A percentile compares a stretch with the other conserved stretches of the same genome.
Evolutionary conservation across 1,139 yeast species (phyloP).

Genomic region (Trichomonascaceae sp.): DNA sequence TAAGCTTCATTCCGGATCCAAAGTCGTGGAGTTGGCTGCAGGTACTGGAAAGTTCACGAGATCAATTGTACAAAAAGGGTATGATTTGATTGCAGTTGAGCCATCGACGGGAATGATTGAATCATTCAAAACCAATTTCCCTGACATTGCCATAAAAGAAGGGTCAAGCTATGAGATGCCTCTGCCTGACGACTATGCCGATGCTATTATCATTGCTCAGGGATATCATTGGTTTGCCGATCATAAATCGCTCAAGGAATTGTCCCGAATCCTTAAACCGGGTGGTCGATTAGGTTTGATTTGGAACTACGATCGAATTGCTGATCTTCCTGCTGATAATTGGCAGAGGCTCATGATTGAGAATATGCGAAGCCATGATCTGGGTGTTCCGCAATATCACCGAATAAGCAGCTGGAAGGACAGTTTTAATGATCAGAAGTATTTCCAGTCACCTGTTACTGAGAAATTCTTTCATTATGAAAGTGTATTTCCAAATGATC

Average conservation of each 20-base stretch:
- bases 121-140: conserved; percentile 44
- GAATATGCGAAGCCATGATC: conserved; percentile 31
- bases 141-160: conserved; percentile 36
- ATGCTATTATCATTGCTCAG: conserved; percentile 55
- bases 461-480: conserved; percentile 33
- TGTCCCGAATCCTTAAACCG: conserved; percentile 51
- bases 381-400: conserved; percentile 54
- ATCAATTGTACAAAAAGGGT: conserved; percentile 40
- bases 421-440: conserved; percentile 32
- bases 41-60: conserved; percentile 65
- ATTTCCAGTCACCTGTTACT: conserved; percentile 32
- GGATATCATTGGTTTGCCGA: conserved; percentile 69
- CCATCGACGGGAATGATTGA: conserved; percentile 57
- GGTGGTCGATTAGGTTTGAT: conserved; percentile 47
- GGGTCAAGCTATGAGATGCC: conserved; percentile 51
- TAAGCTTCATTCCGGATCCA: conserved; percentile 30
- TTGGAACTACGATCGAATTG: conserved; percentile 53
- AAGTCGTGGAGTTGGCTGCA: conserved; percentile 51
- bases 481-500: conserved; percentile 18
- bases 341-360: conserved; percentile 34
- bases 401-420: conserved; percentile 43
- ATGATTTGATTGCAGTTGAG: conserved; percentile 47
- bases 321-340: conserved; percentile 22
- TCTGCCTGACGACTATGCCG: conserved; percentile 38
- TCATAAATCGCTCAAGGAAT: conserved; percentile 42